These are phyloP conservation scores for Triticum turgidum DNA, from an alignment of 176 grass and related monocot species.

Conservation along the genomic window DNA sequence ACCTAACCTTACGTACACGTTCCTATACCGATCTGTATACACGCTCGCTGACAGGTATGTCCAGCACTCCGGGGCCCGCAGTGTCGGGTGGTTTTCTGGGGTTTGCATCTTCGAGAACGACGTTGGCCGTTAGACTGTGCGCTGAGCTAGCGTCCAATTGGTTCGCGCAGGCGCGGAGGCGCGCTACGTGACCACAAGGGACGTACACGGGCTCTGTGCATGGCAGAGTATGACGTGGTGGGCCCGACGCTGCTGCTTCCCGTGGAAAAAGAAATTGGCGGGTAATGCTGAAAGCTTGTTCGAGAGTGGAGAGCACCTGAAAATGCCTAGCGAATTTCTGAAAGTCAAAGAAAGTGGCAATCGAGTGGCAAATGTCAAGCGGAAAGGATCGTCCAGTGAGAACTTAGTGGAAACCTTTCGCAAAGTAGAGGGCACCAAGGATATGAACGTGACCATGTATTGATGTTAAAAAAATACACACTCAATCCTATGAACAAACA, in stretches of 20 bases:
- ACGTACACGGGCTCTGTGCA: constrained; percentile 4
- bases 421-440: background rate
- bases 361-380: background rate
- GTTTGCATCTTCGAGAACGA: background rate
- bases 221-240: background rate
- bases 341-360: background rate
- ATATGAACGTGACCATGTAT: too few species aligned
- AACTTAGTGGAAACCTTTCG: background rate
- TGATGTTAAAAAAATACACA: too few species aligned
- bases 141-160: constrained; percentile 6
- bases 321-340: background rate
- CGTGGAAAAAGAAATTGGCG: background rate
- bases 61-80: fast-evolving
- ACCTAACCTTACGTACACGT: background rate
- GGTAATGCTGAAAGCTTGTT: background rate
- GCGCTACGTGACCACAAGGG: background rate
- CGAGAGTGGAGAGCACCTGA: background rate
- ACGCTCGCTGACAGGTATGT: background rate
- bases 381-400: background rate
- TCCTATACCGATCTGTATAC: fast-evolving
- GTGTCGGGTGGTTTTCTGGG: background rate
- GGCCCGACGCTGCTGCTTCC: background rate
- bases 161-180: background rate
- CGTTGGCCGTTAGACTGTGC: constrained; percentile 41
- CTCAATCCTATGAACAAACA: too few species aligned